Evolutionary conservation across 2,329 filamentous ascomycete species (phyloP).

Genomic region (Penicillium rolfsii): DNA sequence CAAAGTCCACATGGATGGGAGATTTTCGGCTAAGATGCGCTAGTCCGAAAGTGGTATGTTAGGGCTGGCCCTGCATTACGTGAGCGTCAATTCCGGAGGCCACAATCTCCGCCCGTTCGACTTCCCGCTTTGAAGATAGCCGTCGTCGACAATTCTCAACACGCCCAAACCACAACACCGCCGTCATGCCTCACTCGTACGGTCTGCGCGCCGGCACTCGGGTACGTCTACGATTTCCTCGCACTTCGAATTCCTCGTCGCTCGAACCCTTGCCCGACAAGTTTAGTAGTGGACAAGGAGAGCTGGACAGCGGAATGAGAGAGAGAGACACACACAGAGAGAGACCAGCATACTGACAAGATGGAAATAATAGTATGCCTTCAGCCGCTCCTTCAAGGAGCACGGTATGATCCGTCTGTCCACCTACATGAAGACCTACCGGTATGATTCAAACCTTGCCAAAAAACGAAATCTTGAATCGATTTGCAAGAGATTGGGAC

Average conservation of each 20-base stretch:
- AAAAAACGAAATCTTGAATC: constrained; percentile 21
- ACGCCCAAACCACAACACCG: constrained; percentile 53
- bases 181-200: constrained; percentile 82
- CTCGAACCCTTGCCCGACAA: constrained; percentile 1
- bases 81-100: neutral
- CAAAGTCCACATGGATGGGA: neutral
- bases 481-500: constrained; percentile 28
- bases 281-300: neutral
- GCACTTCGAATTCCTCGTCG: constrained; percentile 3
- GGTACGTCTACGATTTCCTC: constrained; percentile 57
- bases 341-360: constrained; percentile 38
- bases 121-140: constrained; percentile 19
- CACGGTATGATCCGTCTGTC: constrained; percentile 91
- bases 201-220: constrained; percentile 86
- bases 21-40: neutral
- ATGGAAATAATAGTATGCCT: constrained; percentile 69
- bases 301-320: constrained; percentile 13
- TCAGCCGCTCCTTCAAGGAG: constrained; percentile 91
- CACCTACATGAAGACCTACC: constrained; percentile 94
- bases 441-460: constrained; percentile 56
- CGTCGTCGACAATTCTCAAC: constrained; percentile 45
- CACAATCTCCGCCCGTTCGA: constrained; percentile 17
- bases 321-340: constrained; percentile 22
- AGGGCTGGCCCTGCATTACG: constrained; percentile 13
- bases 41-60: constrained; percentile 17